Base-by-base conservation (phyloP, 139 green algal genomes). In the Pleodorina starrii region DNA sequence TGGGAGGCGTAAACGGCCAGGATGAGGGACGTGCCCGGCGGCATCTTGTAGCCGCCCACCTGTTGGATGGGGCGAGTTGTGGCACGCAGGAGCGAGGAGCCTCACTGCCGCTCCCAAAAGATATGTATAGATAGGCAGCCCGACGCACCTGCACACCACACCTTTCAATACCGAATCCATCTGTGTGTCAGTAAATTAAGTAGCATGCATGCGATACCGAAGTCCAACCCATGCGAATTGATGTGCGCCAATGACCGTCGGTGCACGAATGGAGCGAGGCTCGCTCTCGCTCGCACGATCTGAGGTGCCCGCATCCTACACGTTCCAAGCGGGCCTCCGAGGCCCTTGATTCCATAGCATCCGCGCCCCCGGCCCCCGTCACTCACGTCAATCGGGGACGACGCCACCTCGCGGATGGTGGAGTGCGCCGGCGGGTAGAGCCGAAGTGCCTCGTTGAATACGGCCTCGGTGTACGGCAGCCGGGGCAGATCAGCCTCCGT, bases 361-460 rank as follows among this genome's bases (percentile, higher is more conserved):
- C 14, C 51, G 17, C 51, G 17, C 51, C 14, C 14, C 14, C 51
- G 17, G 51, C 14, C 17, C 32, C 71, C 16, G 5, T 38, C 7
- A n/a, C 35, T 7, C 35, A 86, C 79, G 40, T 86, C 38, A 21
- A 48, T 6, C 5, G 57, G 29, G 27, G 7, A 10, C 40, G 68
- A 42, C 9, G 68, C 54, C 36, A 36, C 35, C 32, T 38, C 16
- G 27, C 79, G 43, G 16, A 36, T 79, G 48, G 72, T 88, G 48
- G 16, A 81, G 25, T 90, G 73, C 10, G 81, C 90, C 6, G 94
- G 94, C 1, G 93, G 92, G 82, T 90, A 94, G 40, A 96, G 73
- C 6, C 94, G 90, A 69, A 97, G 59, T 7, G 90, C 72, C 88
- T 97, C 94, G 11, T 91, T 90, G 51, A 96, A 76, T 5, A 95